A percentile compares a stretch with the other conserved stretches of the same genome.
phyloP scores from a whole-genome alignment of 1,284 basidiomycete species.

The Malassezia cuniculi region DNA sequence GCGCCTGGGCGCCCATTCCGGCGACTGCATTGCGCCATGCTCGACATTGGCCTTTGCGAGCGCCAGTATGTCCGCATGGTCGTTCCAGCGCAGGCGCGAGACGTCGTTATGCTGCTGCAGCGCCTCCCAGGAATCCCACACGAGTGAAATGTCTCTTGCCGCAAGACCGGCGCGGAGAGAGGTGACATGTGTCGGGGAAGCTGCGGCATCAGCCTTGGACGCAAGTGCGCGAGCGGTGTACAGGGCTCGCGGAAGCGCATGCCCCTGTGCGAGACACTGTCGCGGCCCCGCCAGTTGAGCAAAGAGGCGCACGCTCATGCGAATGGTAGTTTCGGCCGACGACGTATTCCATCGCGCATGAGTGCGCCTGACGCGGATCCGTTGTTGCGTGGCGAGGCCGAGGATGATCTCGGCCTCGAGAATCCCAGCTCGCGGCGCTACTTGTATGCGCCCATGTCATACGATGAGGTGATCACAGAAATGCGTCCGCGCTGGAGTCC shows the following conservation, averaged over 20 bases:
- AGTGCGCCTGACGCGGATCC: slow-evolving; percentile 5
- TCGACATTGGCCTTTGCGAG: slow-evolving; percentile 8
- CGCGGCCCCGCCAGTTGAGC: no score
- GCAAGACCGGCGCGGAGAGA: slow-evolving; percentile 4
- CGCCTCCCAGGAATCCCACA: slow-evolving; percentile 11
- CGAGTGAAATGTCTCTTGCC: slow-evolving; percentile 10
- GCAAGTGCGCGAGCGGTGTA: no score
- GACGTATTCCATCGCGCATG: no score
- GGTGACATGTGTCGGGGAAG: no score
- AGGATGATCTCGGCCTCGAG: no score
- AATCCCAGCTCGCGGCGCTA: slow-evolving; percentile 2
- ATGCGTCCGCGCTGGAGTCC: slow-evolving; percentile 8
- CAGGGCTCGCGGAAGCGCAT: no score
- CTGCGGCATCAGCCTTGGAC: no score
- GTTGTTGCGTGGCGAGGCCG: slow-evolving; percentile 2
- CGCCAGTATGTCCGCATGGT: slow-evolving; percentile 10
- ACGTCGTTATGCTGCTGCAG: not conserved
- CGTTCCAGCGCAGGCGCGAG: slow-evolving; percentile 1
- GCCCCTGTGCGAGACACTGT: no score
- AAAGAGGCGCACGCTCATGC: no score
- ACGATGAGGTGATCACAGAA: slow-evolving; percentile 11
- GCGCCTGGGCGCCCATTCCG: slow-evolving; percentile 5
- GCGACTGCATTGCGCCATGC: not conserved
- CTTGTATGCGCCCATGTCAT: slow-evolving; percentile 13
- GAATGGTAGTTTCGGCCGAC: no score